Base-by-base conservation (phyloP, 306 rosid genomes). In the Dalbergia cultrata region DNA sequence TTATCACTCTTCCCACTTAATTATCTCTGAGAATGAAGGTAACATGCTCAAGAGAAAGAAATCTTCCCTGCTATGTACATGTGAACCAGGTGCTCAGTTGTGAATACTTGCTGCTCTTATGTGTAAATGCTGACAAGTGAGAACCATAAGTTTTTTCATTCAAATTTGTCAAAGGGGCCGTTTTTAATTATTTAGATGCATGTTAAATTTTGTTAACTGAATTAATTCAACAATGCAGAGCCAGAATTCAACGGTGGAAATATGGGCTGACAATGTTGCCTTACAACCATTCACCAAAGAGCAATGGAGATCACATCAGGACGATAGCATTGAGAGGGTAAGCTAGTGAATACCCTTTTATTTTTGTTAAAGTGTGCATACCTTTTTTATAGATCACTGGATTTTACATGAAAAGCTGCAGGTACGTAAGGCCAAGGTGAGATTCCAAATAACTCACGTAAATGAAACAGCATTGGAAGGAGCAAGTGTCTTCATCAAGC, bases 241-340 rank as follows among this genome's bases (percentile, higher is more conserved):
- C 75, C 49, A 86, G 69, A 89, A 86, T 54, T 82, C 86, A 19
- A 74, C 13, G 56, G 80, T 84, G 34, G 94, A 90, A 76, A 44
- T 92, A 69, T 88, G 91, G 97, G 88, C 72, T 56, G 94, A 92
- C 66, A 90, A 54, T 80, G 72, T 92, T 72, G 89, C 95, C 41
- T 78, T 90, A 31, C 90, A 89, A 80, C 95, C 93, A 76, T 92
- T 89, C 78, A 86, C 90, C 76, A 86, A 83, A 83, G 26, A 74
- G 70, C 87, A 90, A 72, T 90, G 97, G 97, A 88, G 86, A 88
- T 80, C 85, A 81, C 91, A 86, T 74, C 97, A 90, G 83, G 89
- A 89, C 6, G 34, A 71, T 44, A 88, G 80, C 86, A 84, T 90
- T 43, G 82, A 79, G 58, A 87, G 80, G 93, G 95, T 90, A 81